phyloP scores from a whole-genome alignment of 129 eudicot genomes.

The Arctium minus region DNA sequence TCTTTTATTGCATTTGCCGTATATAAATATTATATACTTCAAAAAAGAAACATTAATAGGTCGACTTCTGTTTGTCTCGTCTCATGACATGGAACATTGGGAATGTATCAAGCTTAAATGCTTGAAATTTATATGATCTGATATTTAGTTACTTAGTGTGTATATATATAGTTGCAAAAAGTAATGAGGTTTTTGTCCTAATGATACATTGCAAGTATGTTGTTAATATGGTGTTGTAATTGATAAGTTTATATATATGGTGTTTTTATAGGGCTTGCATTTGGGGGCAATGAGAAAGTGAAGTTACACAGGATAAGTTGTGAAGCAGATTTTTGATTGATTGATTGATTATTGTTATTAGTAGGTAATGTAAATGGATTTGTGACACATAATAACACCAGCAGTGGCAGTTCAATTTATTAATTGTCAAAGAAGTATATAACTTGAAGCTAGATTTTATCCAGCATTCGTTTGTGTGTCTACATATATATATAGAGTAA shows the following conservation, averaged over 20 bases:
- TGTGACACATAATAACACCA: conserved; percentile 13
- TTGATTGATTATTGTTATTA: conserved; percentile 4
- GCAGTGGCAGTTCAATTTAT: not conserved
- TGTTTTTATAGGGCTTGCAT: conserved; percentile 54
- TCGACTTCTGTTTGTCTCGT: not conserved
- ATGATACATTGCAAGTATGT: not conserved
- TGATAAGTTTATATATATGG: conserved; percentile 4
- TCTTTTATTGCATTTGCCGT: no score
- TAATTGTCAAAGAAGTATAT: not conserved
- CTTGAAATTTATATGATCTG: not conserved
- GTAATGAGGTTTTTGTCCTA: not conserved
- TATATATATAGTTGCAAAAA: no score
- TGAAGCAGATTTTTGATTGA: conserved; percentile 8
- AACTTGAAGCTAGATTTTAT: not conserved
- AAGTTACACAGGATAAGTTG: not conserved
- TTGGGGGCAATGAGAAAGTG: conserved; percentile 51
- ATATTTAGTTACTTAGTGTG: not conserved
- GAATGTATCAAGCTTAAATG: not conserved
- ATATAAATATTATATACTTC: no score
- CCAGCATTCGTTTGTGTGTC: no score
- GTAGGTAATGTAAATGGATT: conserved; percentile 23
- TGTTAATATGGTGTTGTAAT: not conserved
- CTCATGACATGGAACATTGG: not conserved
- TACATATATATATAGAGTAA: no score
- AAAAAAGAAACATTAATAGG: no score